Conservation (phyloP, 1,284 basidiomycete species). For the Cryptococcus maquisensis region DNA sequence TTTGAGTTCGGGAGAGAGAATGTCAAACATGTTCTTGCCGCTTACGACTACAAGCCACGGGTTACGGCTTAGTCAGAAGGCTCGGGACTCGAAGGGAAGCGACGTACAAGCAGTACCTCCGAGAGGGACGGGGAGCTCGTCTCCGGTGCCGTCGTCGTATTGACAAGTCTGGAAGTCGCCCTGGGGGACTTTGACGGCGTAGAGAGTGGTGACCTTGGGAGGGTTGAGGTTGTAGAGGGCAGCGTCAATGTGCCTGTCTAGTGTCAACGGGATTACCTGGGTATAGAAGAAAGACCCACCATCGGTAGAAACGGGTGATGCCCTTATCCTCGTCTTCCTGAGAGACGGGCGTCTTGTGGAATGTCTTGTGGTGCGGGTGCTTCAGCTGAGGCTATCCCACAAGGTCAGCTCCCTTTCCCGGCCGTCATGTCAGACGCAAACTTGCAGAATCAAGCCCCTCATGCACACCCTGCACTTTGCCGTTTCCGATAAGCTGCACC, state of each 20-base stretch:
- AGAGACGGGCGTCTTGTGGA: constrained; percentile 78
- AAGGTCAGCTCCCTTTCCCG: background rate
- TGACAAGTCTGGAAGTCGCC: constrained; percentile 64
- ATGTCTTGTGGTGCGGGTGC: constrained; percentile 81
- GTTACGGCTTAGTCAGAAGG: background rate
- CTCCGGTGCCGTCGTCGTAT: constrained; percentile 85
- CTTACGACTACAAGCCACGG: constrained; percentile 49
- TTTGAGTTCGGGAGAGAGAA: constrained; percentile 68
- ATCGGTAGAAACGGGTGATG: constrained; percentile 78
- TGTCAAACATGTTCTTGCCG: constrained; percentile 79
- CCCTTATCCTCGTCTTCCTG: constrained; percentile 71
- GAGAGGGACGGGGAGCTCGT: constrained; percentile 73
- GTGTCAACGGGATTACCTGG: background rate
- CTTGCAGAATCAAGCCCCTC: constrained; percentile 66
- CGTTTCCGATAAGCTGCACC: constrained; percentile 80
- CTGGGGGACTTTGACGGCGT: constrained; percentile 68
- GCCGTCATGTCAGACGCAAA: background rate
- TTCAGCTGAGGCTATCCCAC: constrained; percentile 50
- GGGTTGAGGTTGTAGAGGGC: constrained; percentile 80
- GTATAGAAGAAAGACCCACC: constrained; percentile 48
- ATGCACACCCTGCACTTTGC: constrained; percentile 61
- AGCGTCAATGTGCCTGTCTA: constrained; percentile 73
- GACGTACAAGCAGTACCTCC: constrained; percentile 78
- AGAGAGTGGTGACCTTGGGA: constrained; percentile 85
- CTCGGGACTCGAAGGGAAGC: no score